Percentiles rank a stretch among this genome's conserved stretches.
Evolutionary conservation across 2,329 filamentous ascomycete genomes (phyloP).

Genomic region (Penicillium sp.): DNA sequence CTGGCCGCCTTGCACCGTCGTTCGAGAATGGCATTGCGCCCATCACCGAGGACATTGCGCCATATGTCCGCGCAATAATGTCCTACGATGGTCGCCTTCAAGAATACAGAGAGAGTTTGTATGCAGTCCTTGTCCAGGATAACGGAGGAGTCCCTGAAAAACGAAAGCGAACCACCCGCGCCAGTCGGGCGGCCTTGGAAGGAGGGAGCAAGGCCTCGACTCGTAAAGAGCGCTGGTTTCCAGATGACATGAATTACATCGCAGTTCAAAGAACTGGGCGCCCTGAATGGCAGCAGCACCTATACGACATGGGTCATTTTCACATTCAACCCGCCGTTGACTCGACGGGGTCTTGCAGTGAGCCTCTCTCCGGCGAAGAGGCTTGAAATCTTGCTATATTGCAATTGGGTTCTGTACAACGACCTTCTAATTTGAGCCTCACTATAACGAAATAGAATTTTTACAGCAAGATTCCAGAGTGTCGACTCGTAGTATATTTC

Average conservation of each 20-base stretch:
- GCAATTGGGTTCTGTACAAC: neutral
- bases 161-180: constrained; percentile 63
- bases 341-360: constrained; percentile 10
- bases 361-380: constrained; percentile 7
- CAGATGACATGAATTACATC: constrained; percentile 52
- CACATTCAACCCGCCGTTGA: constrained; percentile 18
- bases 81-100: constrained; percentile 67
- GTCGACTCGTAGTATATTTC: too few species aligned
- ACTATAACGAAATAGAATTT: neutral
- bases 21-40: constrained; percentile 66
- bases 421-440: neutral
- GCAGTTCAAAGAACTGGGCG: constrained; percentile 61
- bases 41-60: constrained; percentile 72
- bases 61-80: constrained; percentile 82
- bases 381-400: neutral
- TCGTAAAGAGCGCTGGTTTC: constrained; percentile 68
- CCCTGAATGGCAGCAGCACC: constrained; percentile 35
- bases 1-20: constrained; percentile 52
- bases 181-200: constrained; percentile 70
- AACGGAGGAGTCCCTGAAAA: constrained; percentile 43
- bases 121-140: constrained; percentile 53
- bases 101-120: constrained; percentile 58
- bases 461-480: neutral
- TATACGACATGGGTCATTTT: constrained; percentile 31
- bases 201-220: constrained; percentile 63